phyloP scores from a whole-genome alignment of 2,329 filamentous ascomycete species.

The Karstenula rhodostoma region DNA sequence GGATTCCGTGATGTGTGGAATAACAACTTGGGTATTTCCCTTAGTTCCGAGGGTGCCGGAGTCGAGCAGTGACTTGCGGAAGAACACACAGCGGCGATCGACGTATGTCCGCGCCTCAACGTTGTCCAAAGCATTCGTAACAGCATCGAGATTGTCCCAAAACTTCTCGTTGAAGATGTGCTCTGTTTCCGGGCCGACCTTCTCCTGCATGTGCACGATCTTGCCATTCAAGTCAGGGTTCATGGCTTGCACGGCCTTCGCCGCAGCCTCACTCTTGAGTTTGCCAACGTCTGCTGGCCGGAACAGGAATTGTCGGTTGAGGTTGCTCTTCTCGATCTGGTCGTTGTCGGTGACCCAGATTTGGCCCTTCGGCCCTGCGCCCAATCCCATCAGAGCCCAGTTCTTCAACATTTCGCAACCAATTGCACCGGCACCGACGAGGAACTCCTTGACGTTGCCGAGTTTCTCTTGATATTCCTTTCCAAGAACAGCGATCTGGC shows the following conservation, averaged over 20 bases:
- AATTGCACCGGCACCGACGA: slow-evolving; percentile 96
- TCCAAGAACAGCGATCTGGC: slow-evolving; percentile 96
- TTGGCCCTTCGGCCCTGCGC: slow-evolving; percentile 84
- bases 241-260: slow-evolving; percentile 90
- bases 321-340: slow-evolving; percentile 97
- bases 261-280: slow-evolving; percentile 95
- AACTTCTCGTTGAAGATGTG: slow-evolving; percentile 93
- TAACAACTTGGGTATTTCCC: slow-evolving; percentile 95
- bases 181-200: slow-evolving; percentile 91
- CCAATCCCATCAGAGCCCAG: slow-evolving; percentile 98
- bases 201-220: slow-evolving; percentile 85
- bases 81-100: slow-evolving; percentile 95
- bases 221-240: slow-evolving; percentile 91
- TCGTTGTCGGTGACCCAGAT: slow-evolving; percentile 98
- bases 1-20: slow-evolving; percentile 91
- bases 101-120: slow-evolving; percentile 97
- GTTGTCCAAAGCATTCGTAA: slow-evolving; percentile 97
- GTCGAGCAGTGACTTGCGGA: slow-evolving; percentile 94
- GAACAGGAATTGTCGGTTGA: slow-evolving; percentile 98
- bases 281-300: slow-evolving; percentile 90
- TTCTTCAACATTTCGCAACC: slow-evolving; percentile 99
- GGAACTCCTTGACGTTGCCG: slow-evolving; percentile 86
- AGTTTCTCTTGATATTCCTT: slow-evolving; percentile 94
- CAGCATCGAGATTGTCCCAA: slow-evolving; percentile 85
- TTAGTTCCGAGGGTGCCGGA: slow-evolving; percentile 98